Base-by-base conservation (phyloP, 495 filamentous ascomycete species). In the Chaetomium fimeti region DNA sequence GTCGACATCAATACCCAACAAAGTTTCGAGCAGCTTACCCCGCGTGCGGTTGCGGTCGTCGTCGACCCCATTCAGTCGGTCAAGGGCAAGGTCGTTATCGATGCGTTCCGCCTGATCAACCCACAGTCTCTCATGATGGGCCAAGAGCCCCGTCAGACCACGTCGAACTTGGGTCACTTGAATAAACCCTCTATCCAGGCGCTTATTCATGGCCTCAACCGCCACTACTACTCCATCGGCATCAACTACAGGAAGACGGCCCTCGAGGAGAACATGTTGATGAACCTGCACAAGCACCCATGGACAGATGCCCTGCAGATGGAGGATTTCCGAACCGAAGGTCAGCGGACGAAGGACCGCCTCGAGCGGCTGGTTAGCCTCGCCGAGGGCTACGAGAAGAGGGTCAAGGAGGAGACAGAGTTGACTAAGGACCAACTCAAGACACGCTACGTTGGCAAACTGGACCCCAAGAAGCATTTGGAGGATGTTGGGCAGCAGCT, bases 1-100 rank as follows among this genome's bases (percentile, higher is more conserved):
- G 94, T 98, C 70, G 94, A 98, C 84, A 97, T 98, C 84, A 98
- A 98, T 78, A 98, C 94, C 45, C 94, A 98, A 76, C 94, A 98
- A 79, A 96, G 92, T 38, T 98, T 98, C 81, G 94, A 98, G 77
- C 95, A 97, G 76, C 87, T 98, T 52, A 97, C 90, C 0, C 91
- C 95, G 47, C 90, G 94, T 72, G 92, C 94, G 56, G 94, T 98
- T 64, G 94, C 94, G 63, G 94, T 98, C 58, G 94, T 98, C 70
- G 91, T 98, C 65, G 94, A 98, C 69, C 94, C 94, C 47, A 98
- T 98, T 70, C 94, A 98, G 79, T 97, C 93, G 60, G 94, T 98
- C 69, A 98, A 98, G 79, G 94, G 94, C 75, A 98, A 98, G 75
- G 94, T 98, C 71, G 94, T 98, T 66, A 98, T 98, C 68, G 94